Evolutionary conservation across 352 stramenopile species (phyloP).

Genomic region (Peronosclerospora sorghi): DNA sequence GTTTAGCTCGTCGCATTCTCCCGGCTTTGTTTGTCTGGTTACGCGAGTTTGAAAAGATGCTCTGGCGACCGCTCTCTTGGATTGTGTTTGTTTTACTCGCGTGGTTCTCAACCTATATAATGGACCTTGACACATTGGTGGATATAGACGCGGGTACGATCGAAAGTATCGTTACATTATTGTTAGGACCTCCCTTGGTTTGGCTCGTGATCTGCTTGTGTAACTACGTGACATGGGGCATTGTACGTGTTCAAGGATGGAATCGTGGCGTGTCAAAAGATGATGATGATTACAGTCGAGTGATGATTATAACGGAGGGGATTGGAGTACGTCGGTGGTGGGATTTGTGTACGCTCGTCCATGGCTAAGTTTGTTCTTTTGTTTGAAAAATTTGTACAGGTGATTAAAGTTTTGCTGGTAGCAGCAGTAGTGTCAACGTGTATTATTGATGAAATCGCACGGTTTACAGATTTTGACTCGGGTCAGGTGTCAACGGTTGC

Average conservation of each 20-base stretch:
- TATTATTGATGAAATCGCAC: conserved; percentile 72
- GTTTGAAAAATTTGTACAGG: conserved; percentile 23
- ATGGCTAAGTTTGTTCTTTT: not conserved
- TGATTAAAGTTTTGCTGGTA: conserved; percentile 80
- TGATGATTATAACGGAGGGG: conserved; percentile 82
- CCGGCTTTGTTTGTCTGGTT: conserved; percentile 58
- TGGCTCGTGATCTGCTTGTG: conserved; percentile 74
- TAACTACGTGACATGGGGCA: conserved; percentile 77
- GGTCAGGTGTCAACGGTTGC: conserved; percentile 67
- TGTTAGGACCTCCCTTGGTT: conserved; percentile 63
- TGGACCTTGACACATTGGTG: conserved; percentile 39
- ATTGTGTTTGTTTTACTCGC: conserved; percentile 69
- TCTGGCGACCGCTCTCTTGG: conserved; percentile 66
- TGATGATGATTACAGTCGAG: conserved; percentile 75
- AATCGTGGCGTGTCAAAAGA: conserved; percentile 50
- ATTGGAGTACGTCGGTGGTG: conserved; percentile 35
- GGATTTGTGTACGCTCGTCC: not conserved
- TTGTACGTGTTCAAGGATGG: conserved; percentile 77
- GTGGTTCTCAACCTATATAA: conserved; percentile 59
- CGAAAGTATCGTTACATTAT: conserved; percentile 40
- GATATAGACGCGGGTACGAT: conserved; percentile 32
- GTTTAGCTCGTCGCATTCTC: conserved; percentile 44
- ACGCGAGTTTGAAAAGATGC: conserved; percentile 77
- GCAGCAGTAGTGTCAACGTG: conserved; percentile 73
- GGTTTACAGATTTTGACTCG: conserved; percentile 73